These are phyloP conservation scores for Metarhizium anisopliae DNA, from an alignment of 2,329 filamentous ascomycete species.

Conservation along the genomic window DNA sequence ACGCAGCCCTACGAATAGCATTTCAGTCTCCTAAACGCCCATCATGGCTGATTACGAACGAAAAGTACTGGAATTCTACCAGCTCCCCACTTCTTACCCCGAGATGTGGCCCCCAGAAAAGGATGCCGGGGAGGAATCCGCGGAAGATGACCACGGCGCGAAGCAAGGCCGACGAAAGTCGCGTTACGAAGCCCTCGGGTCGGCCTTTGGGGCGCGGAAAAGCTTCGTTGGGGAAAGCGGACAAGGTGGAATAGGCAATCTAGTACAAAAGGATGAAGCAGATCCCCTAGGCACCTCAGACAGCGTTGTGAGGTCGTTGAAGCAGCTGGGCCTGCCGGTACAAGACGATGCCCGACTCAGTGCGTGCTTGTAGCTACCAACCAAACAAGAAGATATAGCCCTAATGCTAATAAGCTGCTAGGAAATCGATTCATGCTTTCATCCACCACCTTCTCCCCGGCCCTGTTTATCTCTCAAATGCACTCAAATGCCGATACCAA, in stretches of 20 bases:
- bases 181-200: slow-evolving; percentile 76
- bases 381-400: not conserved
- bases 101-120: slow-evolving; percentile 81
- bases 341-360: slow-evolving; percentile 76
- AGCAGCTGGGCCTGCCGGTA: slow-evolving; percentile 66
- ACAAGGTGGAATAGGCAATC: slow-evolving; percentile 51
- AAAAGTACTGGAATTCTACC: slow-evolving; percentile 81
- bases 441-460: slow-evolving; percentile 89
- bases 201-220: slow-evolving; percentile 58
- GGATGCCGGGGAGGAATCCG: slow-evolving; percentile 58
- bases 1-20: not conserved
- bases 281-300: slow-evolving; percentile 84
- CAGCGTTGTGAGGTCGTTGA: slow-evolving; percentile 75
- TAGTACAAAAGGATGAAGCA: slow-evolving; percentile 84
- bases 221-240: slow-evolving; percentile 27
- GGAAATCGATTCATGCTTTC: slow-evolving; percentile 91
- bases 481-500: slow-evolving; percentile 81
- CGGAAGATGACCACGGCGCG: slow-evolving; percentile 42
- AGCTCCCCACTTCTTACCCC: slow-evolving; percentile 69
- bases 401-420: slow-evolving; percentile 23
- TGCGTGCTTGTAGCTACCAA: slow-evolving; percentile 27
- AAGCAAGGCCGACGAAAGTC: slow-evolving; percentile 57
- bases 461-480: slow-evolving; percentile 84
- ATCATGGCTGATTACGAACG: slow-evolving; percentile 63
- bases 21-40: not conserved